A percentile compares a stretch with the other conserved stretches of the same genome.
These are phyloP conservation scores for Populus hybrid DNA, from an alignment of 441 rosid genomes.

Conservation along the genomic window DNA sequence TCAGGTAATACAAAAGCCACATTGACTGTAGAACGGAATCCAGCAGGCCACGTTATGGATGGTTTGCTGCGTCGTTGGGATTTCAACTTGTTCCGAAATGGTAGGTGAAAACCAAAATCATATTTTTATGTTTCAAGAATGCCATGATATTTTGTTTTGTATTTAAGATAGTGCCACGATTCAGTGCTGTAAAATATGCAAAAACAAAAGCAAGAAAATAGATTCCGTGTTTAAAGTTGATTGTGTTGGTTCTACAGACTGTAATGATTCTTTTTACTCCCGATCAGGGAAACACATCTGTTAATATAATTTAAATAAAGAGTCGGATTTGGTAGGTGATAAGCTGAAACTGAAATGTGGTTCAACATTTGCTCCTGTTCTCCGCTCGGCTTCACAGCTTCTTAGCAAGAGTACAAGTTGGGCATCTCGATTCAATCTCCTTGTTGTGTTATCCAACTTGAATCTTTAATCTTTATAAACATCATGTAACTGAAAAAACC, in stretches of 20 bases:
- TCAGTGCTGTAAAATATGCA: constrained; percentile 31
- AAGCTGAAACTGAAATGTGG: background rate
- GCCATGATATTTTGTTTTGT: constrained; percentile 36
- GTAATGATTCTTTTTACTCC: constrained; percentile 17
- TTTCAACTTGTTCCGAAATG: constrained; percentile 60
- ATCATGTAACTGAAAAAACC: background rate
- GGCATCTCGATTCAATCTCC: background rate
- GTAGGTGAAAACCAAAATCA: constrained; percentile 26
- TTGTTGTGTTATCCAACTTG: background rate
- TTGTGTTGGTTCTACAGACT: constrained; percentile 9
- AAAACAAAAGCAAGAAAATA: constrained; percentile 17
- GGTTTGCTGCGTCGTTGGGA: constrained; percentile 93
- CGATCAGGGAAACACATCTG: constrained; percentile 1
- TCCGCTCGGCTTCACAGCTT: background rate
- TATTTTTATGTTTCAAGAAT: constrained; percentile 3
- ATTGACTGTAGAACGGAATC: constrained; percentile 62
- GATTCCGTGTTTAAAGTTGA: constrained; percentile 22
- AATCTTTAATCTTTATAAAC: background rate
- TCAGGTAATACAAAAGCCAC: constrained; percentile 78
- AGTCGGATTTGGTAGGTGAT: background rate
- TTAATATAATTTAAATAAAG: background rate
- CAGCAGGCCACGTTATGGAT: constrained; percentile 63
- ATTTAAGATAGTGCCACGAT: constrained; percentile 33
- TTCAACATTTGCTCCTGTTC: background rate
- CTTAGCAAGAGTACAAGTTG: background rate